Conservation (phyloP, 768 basidiomycete genomes). For the Lentinula edodes region DNA sequence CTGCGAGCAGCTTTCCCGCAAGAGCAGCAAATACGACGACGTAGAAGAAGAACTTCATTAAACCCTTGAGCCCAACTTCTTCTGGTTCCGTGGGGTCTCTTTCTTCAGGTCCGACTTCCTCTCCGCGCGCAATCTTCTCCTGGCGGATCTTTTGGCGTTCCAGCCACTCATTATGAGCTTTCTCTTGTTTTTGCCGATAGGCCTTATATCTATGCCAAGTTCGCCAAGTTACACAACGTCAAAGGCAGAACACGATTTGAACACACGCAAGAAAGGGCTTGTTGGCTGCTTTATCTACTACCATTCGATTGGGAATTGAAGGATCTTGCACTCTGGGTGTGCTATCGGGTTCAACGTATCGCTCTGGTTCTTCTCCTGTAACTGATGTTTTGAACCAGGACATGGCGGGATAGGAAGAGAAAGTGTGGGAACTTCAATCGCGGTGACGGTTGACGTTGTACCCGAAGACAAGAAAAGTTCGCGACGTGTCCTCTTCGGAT, state of each 20-base stretch:
- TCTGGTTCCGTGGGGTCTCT: slow-evolving; percentile 55
- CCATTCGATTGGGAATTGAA: slow-evolving; percentile 57
- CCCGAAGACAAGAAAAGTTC: background rate
- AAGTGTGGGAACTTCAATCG: background rate
- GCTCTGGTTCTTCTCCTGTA: slow-evolving; percentile 28
- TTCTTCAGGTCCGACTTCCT: slow-evolving; percentile 67
- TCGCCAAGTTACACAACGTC: background rate
- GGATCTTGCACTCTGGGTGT: slow-evolving; percentile 60
- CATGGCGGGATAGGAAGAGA: slow-evolving; percentile 30
- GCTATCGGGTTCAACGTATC: slow-evolving; percentile 32
- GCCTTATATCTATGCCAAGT: slow-evolving; percentile 48
- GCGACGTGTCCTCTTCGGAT: background rate
- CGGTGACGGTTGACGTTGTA: background rate
- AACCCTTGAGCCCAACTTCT: slow-evolving; percentile 58
- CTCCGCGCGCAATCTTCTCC: slow-evolving; percentile 68
- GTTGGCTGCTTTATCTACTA: slow-evolving; percentile 81
- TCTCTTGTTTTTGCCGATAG: slow-evolving; percentile 58
- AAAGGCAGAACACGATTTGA: slow-evolving; percentile 9
- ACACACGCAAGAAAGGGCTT: slow-evolving; percentile 78
- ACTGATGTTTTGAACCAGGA: slow-evolving; percentile 55
- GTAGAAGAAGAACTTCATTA: slow-evolving; percentile 68
- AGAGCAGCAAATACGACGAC: slow-evolving; percentile 47
- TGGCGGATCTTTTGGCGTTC: slow-evolving; percentile 67
- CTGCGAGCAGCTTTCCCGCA: slow-evolving; percentile 79
- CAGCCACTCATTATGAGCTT: slow-evolving; percentile 57